Evolutionary conservation across 495 filamentous ascomycete species (phyloP).

Genomic region (Aspergillus campestris): DNA sequence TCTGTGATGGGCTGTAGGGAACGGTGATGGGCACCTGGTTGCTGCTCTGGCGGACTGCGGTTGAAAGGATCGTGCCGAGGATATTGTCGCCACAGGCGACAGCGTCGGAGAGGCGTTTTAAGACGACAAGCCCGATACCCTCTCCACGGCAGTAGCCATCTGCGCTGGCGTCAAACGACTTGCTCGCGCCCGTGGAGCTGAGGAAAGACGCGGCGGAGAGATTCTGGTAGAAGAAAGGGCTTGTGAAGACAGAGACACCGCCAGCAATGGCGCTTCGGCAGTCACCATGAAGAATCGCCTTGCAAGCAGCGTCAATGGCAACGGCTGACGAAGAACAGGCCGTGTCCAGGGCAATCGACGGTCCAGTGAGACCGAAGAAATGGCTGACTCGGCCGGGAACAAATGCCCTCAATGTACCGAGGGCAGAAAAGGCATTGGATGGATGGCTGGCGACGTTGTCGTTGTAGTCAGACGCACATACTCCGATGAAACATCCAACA

Average conservation of each 20-base stretch:
- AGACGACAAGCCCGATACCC: slow-evolving; percentile 49
- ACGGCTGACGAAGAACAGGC: slow-evolving; percentile 20
- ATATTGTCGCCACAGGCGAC: slow-evolving; percentile 50
- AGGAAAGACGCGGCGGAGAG: slow-evolving; percentile 21
- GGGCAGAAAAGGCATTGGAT: too few species aligned
- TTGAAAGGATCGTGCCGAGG: slow-evolving; percentile 43
- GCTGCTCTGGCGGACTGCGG: slow-evolving; percentile 19
- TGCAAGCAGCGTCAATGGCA: background rate
- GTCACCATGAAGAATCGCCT: background rate
- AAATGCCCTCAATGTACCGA: too few species aligned
- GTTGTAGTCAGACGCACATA: too few species aligned
- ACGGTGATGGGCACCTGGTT: slow-evolving; percentile 23
- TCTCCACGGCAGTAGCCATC: slow-evolving; percentile 66
- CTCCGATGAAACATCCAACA: slow-evolving; percentile 7
- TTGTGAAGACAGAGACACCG: slow-evolving; percentile 26
- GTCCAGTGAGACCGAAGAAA: slow-evolving; percentile 31
- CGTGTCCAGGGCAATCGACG: slow-evolving; percentile 23
- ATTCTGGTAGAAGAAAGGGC: slow-evolving; percentile 14
- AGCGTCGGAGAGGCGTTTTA: slow-evolving; percentile 54
- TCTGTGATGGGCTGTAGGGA: slow-evolving; percentile 24
- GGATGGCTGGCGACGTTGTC: too few species aligned
- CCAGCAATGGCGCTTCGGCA: slow-evolving; percentile 20
- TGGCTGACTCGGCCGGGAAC: slow-evolving; percentile 12
- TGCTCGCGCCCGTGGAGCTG: slow-evolving; percentile 35
- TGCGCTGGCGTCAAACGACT: slow-evolving; percentile 56